Evolutionary conservation across 2,329 filamentous ascomycete genomes (phyloP), one percentile per base, ranked within the genome.

Genomic region (Colletotrichum horii): DNA sequence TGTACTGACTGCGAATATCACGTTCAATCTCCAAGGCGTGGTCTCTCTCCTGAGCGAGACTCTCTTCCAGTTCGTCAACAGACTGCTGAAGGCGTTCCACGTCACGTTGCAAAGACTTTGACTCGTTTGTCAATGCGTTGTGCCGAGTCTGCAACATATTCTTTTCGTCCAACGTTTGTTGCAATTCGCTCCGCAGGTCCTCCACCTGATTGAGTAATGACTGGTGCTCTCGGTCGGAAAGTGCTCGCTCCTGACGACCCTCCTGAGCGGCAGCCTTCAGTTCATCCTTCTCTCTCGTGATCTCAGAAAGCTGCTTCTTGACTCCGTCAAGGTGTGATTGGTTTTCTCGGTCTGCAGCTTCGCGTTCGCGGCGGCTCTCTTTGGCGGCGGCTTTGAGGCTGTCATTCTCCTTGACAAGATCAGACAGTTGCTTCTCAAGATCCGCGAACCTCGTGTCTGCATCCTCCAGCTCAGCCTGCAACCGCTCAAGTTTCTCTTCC

Each of bases 131-230:
- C 30, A 96, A 83, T 7, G 92, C 88, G 77, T 95, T 92, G 79
- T 95, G 91, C 6, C 93, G 92, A 61, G 88, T 90, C 80, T 95
- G 93, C 22, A 96, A 85, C 15, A 94, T 84, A 67, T 92, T 90
- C 82, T 94, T 95, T 82, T 95, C 93, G 77, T 93, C 91, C 1
- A 87, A 85, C 66, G 89, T 88, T 73, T 88, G 84, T 76, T 91
- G 86, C 2, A 94, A 83, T 28, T 95, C 93, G 66, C 88, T 88
- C 74, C 92, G 88, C 1, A 89, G 85, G 68, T 91, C 85, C 66
- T 90, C 87, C 4, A 94, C 81, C 77, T 90, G 90, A 24, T 86
- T 81, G 22, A 86, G 84, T 16, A 90, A 84, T 38, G 88, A 80
- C 67, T 84, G 78, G 9, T 85, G 81, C 55, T 88, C 85, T 36